Conservation (phyloP, 192 early-diverging fungal species). For the Podila clonocystis region DNA sequence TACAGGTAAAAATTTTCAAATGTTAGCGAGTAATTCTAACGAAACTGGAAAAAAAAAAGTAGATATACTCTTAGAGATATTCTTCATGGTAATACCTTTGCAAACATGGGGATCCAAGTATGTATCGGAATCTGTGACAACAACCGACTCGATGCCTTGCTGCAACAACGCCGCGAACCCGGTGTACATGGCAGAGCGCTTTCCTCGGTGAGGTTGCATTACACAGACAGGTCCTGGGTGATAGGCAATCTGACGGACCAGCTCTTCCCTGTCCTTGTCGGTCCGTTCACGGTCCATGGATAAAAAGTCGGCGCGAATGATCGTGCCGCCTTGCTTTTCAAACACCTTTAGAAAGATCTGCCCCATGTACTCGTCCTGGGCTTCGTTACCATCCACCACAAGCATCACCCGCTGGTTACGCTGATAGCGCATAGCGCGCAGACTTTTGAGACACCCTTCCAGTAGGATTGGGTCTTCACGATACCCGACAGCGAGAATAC, state of each 20-base stretch:
- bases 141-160: slow-evolving; percentile 58
- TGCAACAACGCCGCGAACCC: slow-evolving; percentile 57
- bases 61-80: too few species aligned
- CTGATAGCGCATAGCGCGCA: slow-evolving; percentile 39
- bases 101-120: slow-evolving; percentile 60
- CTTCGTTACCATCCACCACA: slow-evolving; percentile 42
- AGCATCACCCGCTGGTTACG: slow-evolving; percentile 32
- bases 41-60: not conserved
- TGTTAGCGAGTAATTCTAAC: not conserved
- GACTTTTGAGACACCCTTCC: slow-evolving; percentile 47
- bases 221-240: slow-evolving; percentile 54
- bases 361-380: slow-evolving; percentile 46
- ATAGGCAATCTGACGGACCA: slow-evolving; percentile 38
- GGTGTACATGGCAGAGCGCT: slow-evolving; percentile 65
- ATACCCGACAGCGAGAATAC: slow-evolving; percentile 46
- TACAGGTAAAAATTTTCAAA: slow-evolving; percentile 24
- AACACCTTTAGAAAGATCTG: slow-evolving; percentile 38
- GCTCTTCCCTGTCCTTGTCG: slow-evolving; percentile 23
- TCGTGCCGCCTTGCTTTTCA: slow-evolving; percentile 22
- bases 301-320: slow-evolving; percentile 34
- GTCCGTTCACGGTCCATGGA: slow-evolving; percentile 25
- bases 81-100: slow-evolving; percentile 23
- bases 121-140: slow-evolving; percentile 73
- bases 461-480: slow-evolving; percentile 40
- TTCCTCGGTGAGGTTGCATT: slow-evolving; percentile 61